Base-by-base conservation (phyloP, 352 stramenopile genomes). In the Pythium phragmitis region DNA sequence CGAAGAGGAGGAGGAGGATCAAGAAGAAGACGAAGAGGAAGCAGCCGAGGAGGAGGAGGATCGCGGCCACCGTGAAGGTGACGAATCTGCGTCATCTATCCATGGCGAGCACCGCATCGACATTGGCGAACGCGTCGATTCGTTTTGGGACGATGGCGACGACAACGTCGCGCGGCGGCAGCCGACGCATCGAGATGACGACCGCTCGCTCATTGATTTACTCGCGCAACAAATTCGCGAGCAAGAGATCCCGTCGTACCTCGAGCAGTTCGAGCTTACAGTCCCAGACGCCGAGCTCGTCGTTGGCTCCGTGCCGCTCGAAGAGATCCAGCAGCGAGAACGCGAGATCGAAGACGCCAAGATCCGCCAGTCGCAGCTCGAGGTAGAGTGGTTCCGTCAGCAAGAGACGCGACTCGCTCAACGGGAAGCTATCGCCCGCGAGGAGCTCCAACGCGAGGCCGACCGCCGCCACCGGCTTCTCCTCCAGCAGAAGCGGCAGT, bases 241-340 rank as follows among this genome's bases (percentile, higher is more conserved):
- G 42, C 70, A 70, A 19, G 59, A 70, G 47, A 75, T 87, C 8
- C 80, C 76, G 30, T 67, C 71, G 59, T 92, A 92, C 54, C 66
- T 91, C 16, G 77, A 88, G 6, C 71, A 79, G 34, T 91, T 93
- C 46, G 85, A 91, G 51, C 70, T 89, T 9, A 66, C 82, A 12
- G 81, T 93, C 17, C 81, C 85, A 0, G 73, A 88, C 16, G 66
- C 75, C 2, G 81, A 89, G 58, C 69, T 92, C 8, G 66, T 94
- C 2, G 69, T 92, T 1, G 82, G 79, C 5, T 61, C 66, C 1
- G 73, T 94, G n/a, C 72, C 81, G 0, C 65, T 89, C 16, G 80
- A 89, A 47, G 76, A 88, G 26, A 49, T 92, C 34, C 73, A 90
- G 50, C 53, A 79, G 50, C 76, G 78, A 19, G 85, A 94, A 48